Evolutionary conservation across 768 basidiomycete species (phyloP), one percentile per base, ranked within the genome.

Genomic region (Panellus pusillus): DNA sequence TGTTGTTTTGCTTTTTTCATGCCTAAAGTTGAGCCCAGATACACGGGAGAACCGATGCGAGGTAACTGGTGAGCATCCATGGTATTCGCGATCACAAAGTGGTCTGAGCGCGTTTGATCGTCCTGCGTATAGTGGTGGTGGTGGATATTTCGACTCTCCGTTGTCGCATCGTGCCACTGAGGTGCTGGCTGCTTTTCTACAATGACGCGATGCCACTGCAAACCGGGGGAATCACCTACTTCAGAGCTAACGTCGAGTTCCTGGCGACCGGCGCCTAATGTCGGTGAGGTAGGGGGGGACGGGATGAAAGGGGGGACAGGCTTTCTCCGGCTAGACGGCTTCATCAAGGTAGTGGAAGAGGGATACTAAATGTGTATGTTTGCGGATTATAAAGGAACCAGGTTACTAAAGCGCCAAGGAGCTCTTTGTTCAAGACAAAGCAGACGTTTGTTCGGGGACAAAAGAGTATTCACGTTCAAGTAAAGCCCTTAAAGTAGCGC

Each of bases 231-330:
- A 15, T 43, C 47, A 31, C 52, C 14, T 44, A 65, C 64, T 29
- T 62, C 60, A 17, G 57, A 62, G 13, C 18, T 36, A 19, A 40
- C 49, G 8, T 50, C 55, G 3, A 35, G 32, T 31, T 42, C 9
- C 35, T 44, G 48, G 38, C 18, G 49, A 47, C 15, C 39, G 52
- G 36, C 12, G 54, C 32, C 24, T 6, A 24, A 36, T 51, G 63
- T 66, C 13, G 77, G 77, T 6, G 76, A 76, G 1, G 77, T 69
- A 44, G 83, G 80, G 6, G 86, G 82, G 12, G 86, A 85, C 31
- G 86, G 86, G 40, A 86, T 74, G 68, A 81, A 87, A 47, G 70
- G 69, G 3, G 87, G 87, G 37, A 80, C 86, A 29, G 87, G 87
- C 66, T 89, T 89, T 48, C 87, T 76, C 68, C 42, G 72, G 72